Evolutionary conservation across 2,329 filamentous ascomycete species (phyloP).

Genomic region (Fusarium napiforme): DNA sequence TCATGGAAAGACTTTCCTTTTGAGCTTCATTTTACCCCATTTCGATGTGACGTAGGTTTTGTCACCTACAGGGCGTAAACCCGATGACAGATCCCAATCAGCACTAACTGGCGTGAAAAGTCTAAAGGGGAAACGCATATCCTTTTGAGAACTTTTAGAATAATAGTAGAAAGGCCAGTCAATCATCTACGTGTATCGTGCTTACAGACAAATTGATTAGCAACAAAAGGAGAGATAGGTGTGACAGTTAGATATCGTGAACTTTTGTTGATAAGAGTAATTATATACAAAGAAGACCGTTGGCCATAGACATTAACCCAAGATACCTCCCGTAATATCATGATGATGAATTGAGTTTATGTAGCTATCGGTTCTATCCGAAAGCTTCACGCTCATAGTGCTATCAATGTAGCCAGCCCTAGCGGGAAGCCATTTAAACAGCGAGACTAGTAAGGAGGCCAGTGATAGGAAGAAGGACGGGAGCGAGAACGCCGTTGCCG

Average conservation of each 20-base stretch:
- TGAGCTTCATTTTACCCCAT: neutral
- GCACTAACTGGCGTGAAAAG: neutral
- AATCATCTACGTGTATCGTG: neutral
- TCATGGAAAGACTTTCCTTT: neutral
- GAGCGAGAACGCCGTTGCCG: slow-evolving; percentile 40
- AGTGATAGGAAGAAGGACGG: slow-evolving; percentile 42
- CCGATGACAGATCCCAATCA: neutral
- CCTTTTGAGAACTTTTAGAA: neutral
- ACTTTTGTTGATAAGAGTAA: neutral
- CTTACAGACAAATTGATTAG: no score
- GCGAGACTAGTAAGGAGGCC: slow-evolving; percentile 40
- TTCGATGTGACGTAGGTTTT: slow-evolving; percentile 3
- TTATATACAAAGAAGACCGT: slow-evolving; percentile 14
- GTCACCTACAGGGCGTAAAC: neutral
- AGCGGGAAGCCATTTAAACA: neutral
- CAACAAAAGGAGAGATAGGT: no score
- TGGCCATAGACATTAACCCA: neutral
- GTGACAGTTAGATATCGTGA: neutral
- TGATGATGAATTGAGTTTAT: neutral
- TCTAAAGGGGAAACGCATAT: neutral
- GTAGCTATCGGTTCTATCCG: neutral
- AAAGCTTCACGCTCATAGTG: neutral
- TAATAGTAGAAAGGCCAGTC: no score
- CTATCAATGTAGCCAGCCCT: accelerated
- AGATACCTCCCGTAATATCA: neutral